Percentiles rank a stretch among this genome's conserved stretches.
phyloP scores from a whole-genome alignment of 345 rosid genomes.

The Clausena lansium region DNA sequence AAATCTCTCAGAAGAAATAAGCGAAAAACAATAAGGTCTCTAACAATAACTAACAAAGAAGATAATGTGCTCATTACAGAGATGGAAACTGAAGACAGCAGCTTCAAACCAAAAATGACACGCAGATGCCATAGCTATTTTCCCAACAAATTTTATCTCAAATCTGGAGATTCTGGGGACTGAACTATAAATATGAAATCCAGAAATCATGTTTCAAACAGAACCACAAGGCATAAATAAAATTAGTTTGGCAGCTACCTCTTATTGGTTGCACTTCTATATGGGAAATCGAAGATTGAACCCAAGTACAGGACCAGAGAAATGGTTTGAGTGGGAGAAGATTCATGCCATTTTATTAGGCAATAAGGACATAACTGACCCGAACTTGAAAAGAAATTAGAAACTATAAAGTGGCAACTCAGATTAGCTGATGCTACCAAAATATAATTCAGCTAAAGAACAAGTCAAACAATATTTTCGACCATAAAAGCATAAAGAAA shows the following conservation, averaged over 20 bases:
- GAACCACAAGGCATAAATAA: not conserved
- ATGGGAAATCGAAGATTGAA: not conserved
- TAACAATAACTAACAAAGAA: not conserved
- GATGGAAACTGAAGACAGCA: not conserved
- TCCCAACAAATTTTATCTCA: not conserved
- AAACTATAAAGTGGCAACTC: not conserved
- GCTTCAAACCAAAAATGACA: not conserved
- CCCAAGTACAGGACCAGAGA: not conserved
- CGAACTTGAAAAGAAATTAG: not conserved
- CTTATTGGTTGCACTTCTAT: not conserved
- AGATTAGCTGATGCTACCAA: not conserved
- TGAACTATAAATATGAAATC: not conserved
- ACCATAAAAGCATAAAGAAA: not conserved
- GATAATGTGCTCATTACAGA: not conserved
- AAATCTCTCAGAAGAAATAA: not conserved
- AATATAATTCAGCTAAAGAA: not conserved
- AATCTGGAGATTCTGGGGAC: not conserved
- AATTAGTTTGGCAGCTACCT: not conserved
- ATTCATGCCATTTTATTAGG: not conserved
- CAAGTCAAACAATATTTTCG: not conserved
- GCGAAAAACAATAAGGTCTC: not conserved
- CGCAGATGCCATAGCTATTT: not conserved
- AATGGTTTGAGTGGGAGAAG: not conserved
- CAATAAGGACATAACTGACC: not conserved
- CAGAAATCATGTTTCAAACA: not conserved